Conservation (phyloP, 257 asterid genomes). For the Cynanchum wilfordii region DNA sequence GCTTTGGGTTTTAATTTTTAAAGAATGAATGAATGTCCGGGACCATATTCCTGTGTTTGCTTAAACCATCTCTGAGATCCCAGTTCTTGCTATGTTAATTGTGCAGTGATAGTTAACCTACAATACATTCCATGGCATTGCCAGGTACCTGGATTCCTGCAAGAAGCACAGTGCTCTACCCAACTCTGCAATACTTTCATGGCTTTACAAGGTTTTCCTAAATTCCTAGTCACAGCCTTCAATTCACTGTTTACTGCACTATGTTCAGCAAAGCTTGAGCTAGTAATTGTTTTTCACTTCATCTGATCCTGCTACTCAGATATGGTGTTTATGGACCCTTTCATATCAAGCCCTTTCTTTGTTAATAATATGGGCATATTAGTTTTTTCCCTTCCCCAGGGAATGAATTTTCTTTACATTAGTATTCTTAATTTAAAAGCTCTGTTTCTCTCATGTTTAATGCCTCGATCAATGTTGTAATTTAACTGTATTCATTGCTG, state of each 20-base stretch:
- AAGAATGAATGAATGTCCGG: background rate
- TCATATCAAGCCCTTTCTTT: background rate
- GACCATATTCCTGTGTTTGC: background rate
- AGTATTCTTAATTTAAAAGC: background rate
- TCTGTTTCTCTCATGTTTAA: background rate
- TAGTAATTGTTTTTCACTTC: background rate
- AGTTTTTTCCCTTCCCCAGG: background rate
- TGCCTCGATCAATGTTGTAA: background rate
- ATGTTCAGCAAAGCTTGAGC: background rate
- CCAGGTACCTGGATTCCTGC: slow-evolving; percentile 29
- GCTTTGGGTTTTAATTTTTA: background rate
- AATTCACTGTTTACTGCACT: background rate
- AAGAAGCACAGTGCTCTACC: slow-evolving; percentile 16
- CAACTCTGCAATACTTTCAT: slow-evolving; percentile 16
- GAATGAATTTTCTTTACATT: background rate
- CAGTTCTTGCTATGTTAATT: background rate
- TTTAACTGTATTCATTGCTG: background rate
- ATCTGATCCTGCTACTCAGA: background rate
- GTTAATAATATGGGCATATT: background rate
- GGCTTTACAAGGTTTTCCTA: slow-evolving; percentile 29
- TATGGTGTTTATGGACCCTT: background rate
- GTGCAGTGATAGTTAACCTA: background rate
- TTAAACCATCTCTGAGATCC: background rate
- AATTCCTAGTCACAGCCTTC: background rate
- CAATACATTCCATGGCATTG: background rate